These are phyloP conservation scores for Saccharomyces jurei DNA, from an alignment of 805 yeast species.

Conservation along the genomic window DNA sequence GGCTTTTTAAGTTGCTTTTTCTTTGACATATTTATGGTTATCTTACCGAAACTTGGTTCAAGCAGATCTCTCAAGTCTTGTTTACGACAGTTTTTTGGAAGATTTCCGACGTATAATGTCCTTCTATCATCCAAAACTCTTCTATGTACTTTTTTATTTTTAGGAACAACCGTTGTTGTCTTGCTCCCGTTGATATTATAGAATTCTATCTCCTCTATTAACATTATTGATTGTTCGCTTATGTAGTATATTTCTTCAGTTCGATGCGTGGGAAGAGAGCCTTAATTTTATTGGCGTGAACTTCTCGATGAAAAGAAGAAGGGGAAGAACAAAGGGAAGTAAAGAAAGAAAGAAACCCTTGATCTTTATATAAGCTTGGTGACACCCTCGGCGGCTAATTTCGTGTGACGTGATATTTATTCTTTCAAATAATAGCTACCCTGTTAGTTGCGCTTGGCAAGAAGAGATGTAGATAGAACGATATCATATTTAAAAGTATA, in stretches of 20 bases:
- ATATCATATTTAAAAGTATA: not conserved
- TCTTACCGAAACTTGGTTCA: conserved; percentile 17
- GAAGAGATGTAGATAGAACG: not conserved
- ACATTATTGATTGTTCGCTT: conserved; percentile 8
- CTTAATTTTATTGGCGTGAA: not conserved
- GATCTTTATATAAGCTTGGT: not conserved
- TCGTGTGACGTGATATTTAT: not conserved
- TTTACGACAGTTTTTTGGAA: conserved; percentile 18
- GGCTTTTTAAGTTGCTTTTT: not conserved
- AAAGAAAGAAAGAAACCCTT: not conserved
- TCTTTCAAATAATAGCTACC: not conserved
- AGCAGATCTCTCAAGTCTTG: conserved; percentile 17
- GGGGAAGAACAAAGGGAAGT: not conserved
- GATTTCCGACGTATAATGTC: conserved; percentile 28
- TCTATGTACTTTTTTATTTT: not conserved
- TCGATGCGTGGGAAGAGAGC: not conserved
- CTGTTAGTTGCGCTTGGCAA: not conserved
- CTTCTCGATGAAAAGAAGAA: not conserved
- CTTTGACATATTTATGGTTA: not conserved
- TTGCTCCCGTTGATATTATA: conserved; percentile 3
- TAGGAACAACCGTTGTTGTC: not conserved
- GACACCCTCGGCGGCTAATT: not conserved
- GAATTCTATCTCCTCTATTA: conserved; percentile 12
- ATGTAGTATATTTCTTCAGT: not conserved
- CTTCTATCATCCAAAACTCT: conserved; percentile 22